Base-by-base conservation (phyloP, 1,284 basidiomycete species). In the Xanthoconium separans region DNA sequence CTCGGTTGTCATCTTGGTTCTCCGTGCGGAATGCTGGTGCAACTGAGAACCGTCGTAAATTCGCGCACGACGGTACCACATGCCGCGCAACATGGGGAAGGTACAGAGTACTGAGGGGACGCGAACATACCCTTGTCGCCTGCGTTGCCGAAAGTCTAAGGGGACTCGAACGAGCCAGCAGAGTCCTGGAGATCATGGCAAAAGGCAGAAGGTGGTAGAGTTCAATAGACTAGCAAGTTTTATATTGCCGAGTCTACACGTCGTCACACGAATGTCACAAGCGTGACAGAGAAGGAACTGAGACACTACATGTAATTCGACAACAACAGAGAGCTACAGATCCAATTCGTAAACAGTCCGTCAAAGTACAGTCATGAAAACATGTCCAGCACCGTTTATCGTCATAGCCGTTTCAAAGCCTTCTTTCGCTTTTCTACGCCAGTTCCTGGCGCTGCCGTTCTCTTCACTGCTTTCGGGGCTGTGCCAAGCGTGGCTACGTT, bases 381-480 rank as follows among this genome's bases (percentile, higher is more conserved):
- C 15, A 30, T 43, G 48, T 44, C 61, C 46, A 44, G 45, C 36
- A 52, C 36, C 12, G 12, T 51, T 46, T 41, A 44, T 43, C 27
- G 15, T 73, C 64, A 91, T 69, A 91, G 72, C 59, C 89, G 78
- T 72, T 89, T 92, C 62, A 92, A 71, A 12, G 89, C 90, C 76
- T 91, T 92, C 79, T 91, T 91, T 69, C 88, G 78, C 74, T 91
- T 91, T 72, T 90, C 89, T 12, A 80, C 83, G 8, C 80, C 81
- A 2, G 73, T 69, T 1, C 73, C 77, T 2, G 73, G 73, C 4
- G 76, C 76, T 8, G 88, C 87, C 5, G 84, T 76, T 44, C 87
- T 74, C 70, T 90, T 90, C 50, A 87, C 77, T 0, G 86, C 79
- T 68, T 89, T 90, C 11, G 75, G 71, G 2, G 69, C 71, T 15